Base-by-base conservation (phyloP, 2,329 filamentous ascomycete species). In the Dactylonectria macrodidyma region DNA sequence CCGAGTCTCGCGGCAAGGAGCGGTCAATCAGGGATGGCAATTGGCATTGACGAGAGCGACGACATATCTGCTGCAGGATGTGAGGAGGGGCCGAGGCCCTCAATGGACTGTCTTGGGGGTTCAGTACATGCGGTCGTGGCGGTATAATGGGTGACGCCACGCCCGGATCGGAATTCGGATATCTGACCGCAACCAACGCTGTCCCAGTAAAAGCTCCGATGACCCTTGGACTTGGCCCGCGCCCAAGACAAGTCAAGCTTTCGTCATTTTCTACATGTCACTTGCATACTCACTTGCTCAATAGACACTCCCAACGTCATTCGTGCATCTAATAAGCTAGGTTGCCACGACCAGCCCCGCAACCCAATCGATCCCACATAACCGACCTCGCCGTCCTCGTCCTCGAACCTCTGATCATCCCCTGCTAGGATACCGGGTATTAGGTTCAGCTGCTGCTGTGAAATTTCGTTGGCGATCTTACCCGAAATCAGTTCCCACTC, bases 191-290 rank as follows among this genome's bases (percentile, higher is more conserved):
- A 62, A 56, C 12, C 58, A 62, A 52, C 67, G 38, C 30, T 44
- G 56, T 44, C 41, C 54, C 56, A 52, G 59, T 62, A 74, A 75
- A 75, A 67, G 70, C 46, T 57, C 73, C 73, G 73, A 71, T 52
- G 63, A 65, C 73, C 64, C 65, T 57, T 66, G 65, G 48, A 19
- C 62, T 63, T 57, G 66, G 65, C 38, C 30, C 48, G 47, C 26
- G n/a, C 34, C 38, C 51, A 52, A 63, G 62, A 59, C 65, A 56
- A 47, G 52, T 57, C 65, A 47, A 65, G 57, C 65, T 60, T 59
- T 36, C 56, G 62, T 67, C 65, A 69, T 63, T 47, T 66, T 47
- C 51, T 46, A 61, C 58, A 47, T 22, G 38, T 61, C 36, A 54
- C 58, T 57, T 61, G 51, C 63, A 66, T 61, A 14, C 47, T n/a